Evolutionary conservation across 495 filamentous ascomycete species (phyloP).

Genomic region (Lasiosphaeria miniovina): DNA sequence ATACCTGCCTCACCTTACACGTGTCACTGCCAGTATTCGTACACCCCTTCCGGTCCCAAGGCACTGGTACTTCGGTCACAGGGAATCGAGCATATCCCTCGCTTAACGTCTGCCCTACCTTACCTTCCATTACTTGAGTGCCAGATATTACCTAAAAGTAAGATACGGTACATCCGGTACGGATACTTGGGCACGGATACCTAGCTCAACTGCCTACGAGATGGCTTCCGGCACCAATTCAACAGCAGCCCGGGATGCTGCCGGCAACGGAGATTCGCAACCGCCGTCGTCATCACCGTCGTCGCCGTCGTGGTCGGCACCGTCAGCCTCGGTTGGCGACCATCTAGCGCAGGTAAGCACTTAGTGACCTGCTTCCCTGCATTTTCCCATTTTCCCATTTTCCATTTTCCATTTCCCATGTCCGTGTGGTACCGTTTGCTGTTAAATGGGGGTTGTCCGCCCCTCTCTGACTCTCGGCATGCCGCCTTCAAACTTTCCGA

Average conservation of each 20-base stretch:
- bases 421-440: not conserved
- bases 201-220: not conserved
- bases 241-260: not conserved
- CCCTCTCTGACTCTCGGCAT: conserved; percentile 6
- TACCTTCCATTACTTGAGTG: too few relatives aligned
- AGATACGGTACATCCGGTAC: too few relatives aligned
- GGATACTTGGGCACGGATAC: not conserved
- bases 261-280: not conserved
- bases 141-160: too few relatives aligned
- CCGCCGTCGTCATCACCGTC: conserved; percentile 13
- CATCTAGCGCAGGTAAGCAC: conserved; percentile 25
- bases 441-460: not conserved
- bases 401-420: too few relatives aligned
- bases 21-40: too few relatives aligned
- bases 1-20: too few relatives aligned
- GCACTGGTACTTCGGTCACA: too few relatives aligned
- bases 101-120: too few relatives aligned
- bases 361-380: too few relatives aligned
- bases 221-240: not conserved
- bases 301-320: not conserved
- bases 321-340: conserved; percentile 16
- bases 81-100: too few relatives aligned
- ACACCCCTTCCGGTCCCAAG: too few relatives aligned
- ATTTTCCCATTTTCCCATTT: too few relatives aligned
- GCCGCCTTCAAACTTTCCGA: conserved; percentile 1